A percentile compares a stretch with the other conserved stretches of the same genome.
Conservation (phyloP, 768 basidiomycete genomes). For the Russula sp. region DNA sequence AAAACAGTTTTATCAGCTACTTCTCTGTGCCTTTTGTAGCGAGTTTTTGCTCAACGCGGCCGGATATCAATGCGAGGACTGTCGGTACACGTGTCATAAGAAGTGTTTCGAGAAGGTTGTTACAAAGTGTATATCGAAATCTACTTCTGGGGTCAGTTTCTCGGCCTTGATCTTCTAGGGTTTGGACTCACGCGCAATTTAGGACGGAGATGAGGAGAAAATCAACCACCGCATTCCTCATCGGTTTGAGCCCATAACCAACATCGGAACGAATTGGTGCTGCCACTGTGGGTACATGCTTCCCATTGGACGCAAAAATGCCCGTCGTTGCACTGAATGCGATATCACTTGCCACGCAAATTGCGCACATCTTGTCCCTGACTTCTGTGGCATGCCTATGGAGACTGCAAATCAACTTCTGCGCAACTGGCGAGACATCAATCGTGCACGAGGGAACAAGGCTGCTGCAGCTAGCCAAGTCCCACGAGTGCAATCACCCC, state of each 20-base stretch:
- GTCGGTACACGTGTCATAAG: slow-evolving; percentile 98
- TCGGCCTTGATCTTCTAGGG: background rate
- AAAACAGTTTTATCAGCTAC: slow-evolving; percentile 96
- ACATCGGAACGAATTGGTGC: slow-evolving; percentile 98
- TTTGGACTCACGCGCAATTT: slow-evolving; percentile 5
- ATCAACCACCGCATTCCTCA: slow-evolving; percentile 99
- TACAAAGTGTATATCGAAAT: slow-evolving; percentile 98
- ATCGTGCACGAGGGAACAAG: slow-evolving; percentile 53
- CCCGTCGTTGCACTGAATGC: slow-evolving; percentile 93
- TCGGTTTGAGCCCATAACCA: slow-evolving; percentile 93
- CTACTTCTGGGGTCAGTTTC: slow-evolving; percentile 76
- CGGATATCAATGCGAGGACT: slow-evolving; percentile 99
- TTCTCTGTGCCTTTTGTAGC: slow-evolving; percentile 95
- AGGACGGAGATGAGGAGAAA: slow-evolving; percentile 97
- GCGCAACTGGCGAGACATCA: slow-evolving; percentile 87
- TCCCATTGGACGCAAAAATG: slow-evolving; percentile 93
- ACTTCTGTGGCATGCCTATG: slow-evolving; percentile 99
- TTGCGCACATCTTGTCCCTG: slow-evolving; percentile 96
- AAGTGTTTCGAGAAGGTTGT: slow-evolving; percentile 99
- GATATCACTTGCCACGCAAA: slow-evolving; percentile 95
- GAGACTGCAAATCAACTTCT: slow-evolving; percentile 94
- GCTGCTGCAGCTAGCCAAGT: slow-evolving; percentile 33
- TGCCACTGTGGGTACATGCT: slow-evolving; percentile 99
- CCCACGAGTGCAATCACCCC: slow-evolving; percentile 29
- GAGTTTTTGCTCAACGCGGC: slow-evolving; percentile 95